A percentile compares a stretch with the other conserved stretches of the same genome.
Evolutionary conservation across 495 filamentous ascomycete genomes (phyloP).

Genomic region (Recurvomyces mirabilis): DNA sequence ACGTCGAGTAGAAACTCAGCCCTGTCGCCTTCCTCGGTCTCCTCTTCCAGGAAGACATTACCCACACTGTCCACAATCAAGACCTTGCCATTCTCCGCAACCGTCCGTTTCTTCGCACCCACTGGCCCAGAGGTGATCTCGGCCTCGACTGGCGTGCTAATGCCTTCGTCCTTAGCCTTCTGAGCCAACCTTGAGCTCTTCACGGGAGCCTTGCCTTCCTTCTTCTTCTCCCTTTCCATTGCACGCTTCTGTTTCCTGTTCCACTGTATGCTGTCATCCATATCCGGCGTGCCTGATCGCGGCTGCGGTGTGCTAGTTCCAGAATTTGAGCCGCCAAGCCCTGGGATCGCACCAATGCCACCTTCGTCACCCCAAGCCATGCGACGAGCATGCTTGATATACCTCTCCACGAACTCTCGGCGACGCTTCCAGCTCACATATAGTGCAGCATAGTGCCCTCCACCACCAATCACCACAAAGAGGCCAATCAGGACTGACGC

Average conservation of each 20-base stretch:
- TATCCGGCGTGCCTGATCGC: conserved; percentile 21
- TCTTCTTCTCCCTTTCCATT: conserved; percentile 71
- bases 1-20: conserved; percentile 78
- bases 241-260: conserved; percentile 81
- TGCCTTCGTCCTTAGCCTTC: conserved; percentile 32
- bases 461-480: conserved; percentile 76
- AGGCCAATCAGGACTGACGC: conserved; percentile 71
- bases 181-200: conserved; percentile 34
- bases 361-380: conserved; percentile 80
- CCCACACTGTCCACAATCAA: conserved; percentile 84
- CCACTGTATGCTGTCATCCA: conserved; percentile 40
- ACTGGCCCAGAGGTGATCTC: conserved; percentile 35
- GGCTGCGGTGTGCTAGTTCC: conserved; percentile 28
- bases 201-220: conserved; percentile 44
- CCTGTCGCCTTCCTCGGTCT: conserved; percentile 70
- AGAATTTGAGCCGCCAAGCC: conserved; percentile 41
- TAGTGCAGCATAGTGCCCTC: conserved; percentile 71
- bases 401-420: conserved; percentile 77
- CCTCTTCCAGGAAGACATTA: conserved; percentile 85
- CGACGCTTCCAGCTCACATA: conserved; percentile 78
- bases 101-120: conserved; percentile 68
- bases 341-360: conserved; percentile 55
- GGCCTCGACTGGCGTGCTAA: conserved; percentile 32
- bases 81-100: conserved; percentile 90
- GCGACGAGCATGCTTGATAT: conserved; percentile 78